Conservation (phyloP, 1,139 yeast genomes). For the Suhomyces taliae region DNA sequence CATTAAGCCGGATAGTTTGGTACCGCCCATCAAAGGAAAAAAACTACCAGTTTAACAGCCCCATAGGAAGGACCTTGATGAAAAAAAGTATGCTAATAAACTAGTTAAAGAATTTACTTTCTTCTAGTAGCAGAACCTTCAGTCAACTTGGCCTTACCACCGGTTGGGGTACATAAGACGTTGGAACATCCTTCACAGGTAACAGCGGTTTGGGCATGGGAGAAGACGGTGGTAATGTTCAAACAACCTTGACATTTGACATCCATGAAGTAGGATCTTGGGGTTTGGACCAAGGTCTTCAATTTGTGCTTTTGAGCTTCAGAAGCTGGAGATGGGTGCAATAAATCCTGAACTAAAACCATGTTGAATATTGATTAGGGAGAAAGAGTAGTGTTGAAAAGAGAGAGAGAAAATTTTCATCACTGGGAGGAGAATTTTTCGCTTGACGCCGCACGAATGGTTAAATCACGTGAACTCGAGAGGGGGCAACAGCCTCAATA, state of each 20-base stretch:
- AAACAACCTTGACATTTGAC: constrained; percentile 99
- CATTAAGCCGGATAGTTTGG: constrained; percentile 6
- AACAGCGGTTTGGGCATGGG: constrained; percentile 99
- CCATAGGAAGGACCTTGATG: not conserved
- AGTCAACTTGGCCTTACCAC: constrained; percentile 99
- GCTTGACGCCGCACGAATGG: constrained; percentile 6
- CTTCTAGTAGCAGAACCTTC: constrained; percentile 99
- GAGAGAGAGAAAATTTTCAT: constrained; percentile 10
- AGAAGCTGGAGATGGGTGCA: constrained; percentile 95
- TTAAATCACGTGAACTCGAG: not conserved
- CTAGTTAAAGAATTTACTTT: constrained; percentile 57
- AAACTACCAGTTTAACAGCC: constrained; percentile 2
- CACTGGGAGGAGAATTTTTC: constrained; percentile 7
- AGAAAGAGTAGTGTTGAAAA: not conserved
- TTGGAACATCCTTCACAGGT: constrained; percentile 99
- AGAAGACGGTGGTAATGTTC: constrained; percentile 98
- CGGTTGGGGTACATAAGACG: constrained; percentile 98
- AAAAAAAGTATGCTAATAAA: constrained; percentile 8
- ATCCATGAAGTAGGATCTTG: constrained; percentile 99
- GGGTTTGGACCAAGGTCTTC: constrained; percentile 94
- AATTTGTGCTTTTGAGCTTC: constrained; percentile 97
- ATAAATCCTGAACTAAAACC: constrained; percentile 42
- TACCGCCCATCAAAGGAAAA: constrained; percentile 1
- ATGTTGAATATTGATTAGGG: constrained; percentile 5
- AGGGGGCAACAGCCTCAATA: too few species aligned